A percentile compares a stretch with the other conserved stretches of the same genome.
These are phyloP conservation scores for Ceratocystis eucalypticola DNA, from an alignment of 2,329 filamentous ascomycete species.

Conservation along the genomic window DNA sequence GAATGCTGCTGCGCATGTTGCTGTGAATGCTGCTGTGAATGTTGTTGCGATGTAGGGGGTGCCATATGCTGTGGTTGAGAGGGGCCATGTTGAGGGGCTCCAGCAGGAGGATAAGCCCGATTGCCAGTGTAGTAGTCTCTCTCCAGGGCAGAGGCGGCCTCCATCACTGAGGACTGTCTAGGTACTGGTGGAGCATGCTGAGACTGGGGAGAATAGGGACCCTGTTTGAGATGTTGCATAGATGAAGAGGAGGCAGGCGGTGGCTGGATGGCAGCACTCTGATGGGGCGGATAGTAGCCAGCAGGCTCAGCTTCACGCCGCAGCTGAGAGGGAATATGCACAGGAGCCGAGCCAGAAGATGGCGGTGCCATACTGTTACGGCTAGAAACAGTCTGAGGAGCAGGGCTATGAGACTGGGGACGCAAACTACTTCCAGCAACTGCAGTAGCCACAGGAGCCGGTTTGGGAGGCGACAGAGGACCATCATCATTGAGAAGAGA, in stretches of 20 bases:
- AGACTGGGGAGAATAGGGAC: slow-evolving; percentile 36
- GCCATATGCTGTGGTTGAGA: slow-evolving; percentile 21
- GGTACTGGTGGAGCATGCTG: slow-evolving; percentile 33
- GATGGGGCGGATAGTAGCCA: slow-evolving; percentile 34
- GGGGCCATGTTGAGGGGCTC: slow-evolving; percentile 20
- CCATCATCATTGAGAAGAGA: slow-evolving; percentile 49
- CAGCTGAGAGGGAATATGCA: slow-evolving; percentile 30
- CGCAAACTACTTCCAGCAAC: slow-evolving; percentile 29
- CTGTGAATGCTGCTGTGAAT: slow-evolving; percentile 24
- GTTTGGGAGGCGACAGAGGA: slow-evolving; percentile 32
- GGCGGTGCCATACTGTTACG: slow-evolving; percentile 28
- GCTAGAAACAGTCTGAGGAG: slow-evolving; percentile 25
- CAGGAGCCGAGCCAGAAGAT: slow-evolving; percentile 23
- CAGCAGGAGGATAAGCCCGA: slow-evolving; percentile 28
- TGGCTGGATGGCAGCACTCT: slow-evolving; percentile 23
- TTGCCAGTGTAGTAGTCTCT: slow-evolving; percentile 37
- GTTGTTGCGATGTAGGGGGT: slow-evolving; percentile 36
- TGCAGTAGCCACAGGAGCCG: slow-evolving; percentile 37
- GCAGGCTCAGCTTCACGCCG: slow-evolving; percentile 36
- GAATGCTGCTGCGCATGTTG: slow-evolving; percentile 23
- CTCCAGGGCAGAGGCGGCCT: slow-evolving; percentile 28
- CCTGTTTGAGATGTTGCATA: slow-evolving; percentile 42
- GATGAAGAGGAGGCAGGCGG: slow-evolving; percentile 26
- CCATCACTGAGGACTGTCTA: slow-evolving; percentile 31
- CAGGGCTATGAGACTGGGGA: slow-evolving; percentile 34